Percentiles rank a stretch among this genome's conserved stretches.
These are phyloP conservation scores for Ogataea paradorogensis DNA, from an alignment of 805 yeast species.

Conservation along the genomic window DNA sequence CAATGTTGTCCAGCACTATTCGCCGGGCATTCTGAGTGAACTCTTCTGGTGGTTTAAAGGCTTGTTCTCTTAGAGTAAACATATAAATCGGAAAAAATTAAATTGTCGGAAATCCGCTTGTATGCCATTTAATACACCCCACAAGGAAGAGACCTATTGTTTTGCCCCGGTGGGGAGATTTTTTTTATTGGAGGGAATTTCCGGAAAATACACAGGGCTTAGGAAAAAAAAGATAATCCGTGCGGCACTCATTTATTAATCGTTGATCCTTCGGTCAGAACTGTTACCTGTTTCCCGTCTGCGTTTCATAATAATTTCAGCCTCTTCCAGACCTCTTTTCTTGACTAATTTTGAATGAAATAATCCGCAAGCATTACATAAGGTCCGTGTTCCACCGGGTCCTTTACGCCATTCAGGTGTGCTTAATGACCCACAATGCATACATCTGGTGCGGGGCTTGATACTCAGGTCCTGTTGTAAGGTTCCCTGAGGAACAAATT, in stretches of 20 bases:
- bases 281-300: constrained; percentile 31
- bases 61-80: constrained; percentile 18
- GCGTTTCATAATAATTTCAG: constrained; percentile 35
- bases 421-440: constrained; percentile 68
- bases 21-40: constrained; percentile 28
- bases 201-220: constrained; percentile 6
- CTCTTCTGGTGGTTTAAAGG: constrained; percentile 23
- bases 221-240: constrained; percentile 6
- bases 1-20: constrained; percentile 22
- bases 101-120: constrained; percentile 2
- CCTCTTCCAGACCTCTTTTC: constrained; percentile 42
- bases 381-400: constrained; percentile 74
- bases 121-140: constrained; percentile 1
- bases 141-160: constrained; percentile 2
- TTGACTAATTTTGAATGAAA: constrained; percentile 61
- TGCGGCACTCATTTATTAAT: constrained; percentile 1
- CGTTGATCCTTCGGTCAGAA: constrained; percentile 28
- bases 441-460: constrained; percentile 39
- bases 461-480: constrained; percentile 36
- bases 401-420: constrained; percentile 96
- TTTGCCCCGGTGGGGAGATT: not conserved
- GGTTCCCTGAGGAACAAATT: constrained; percentile 32
- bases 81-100: constrained; percentile 4
- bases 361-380: constrained; percentile 92
- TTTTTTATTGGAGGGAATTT: constrained; percentile 6